Base-by-base conservation (phyloP, 495 filamentous ascomycete genomes). In the Trichoderma reesei region DNA sequence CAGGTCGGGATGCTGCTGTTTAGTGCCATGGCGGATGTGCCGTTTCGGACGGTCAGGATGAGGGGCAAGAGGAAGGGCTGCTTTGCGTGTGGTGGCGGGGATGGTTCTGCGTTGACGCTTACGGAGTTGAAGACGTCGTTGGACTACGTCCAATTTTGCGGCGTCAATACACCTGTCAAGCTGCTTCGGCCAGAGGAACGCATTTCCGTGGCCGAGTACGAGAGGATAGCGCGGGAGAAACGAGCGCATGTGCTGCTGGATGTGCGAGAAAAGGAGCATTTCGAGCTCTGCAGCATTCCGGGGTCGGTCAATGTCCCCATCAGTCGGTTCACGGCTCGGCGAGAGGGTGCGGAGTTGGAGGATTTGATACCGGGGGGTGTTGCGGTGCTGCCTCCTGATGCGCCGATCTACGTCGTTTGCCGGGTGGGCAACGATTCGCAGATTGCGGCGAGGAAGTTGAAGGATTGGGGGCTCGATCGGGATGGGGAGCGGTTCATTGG, bases 371-470 rank as follows among this genome's bases (percentile, higher is more conserved):
- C 81, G 0, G 63, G 68, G 16, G 64, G 66, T 11, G 61, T 26
- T 26, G 26, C 26, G 26, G 26, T 26, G 26, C 26, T 77, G 1
- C 67, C 74, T 0, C 34, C 65, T 4, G 71, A 80, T 62, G 66
- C 72, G 18, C 73, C 79, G 0, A 80, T 97, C 10, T 89, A 90
- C 69, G 85, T 96, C 2, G 80, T 98, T 0, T 98, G 94, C 69
- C 83, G 91, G 18, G 81, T 88, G 2, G 94, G 94, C 3, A 90
- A 96, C 67, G 94, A 98, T 71, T 96, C 90, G 0, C 94, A 96
- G 71, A 72, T 91, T 61, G 88, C 86, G 0, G 85, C 91, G 0
- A 82, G 80, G 69, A 86, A 79, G 71, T 66, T 96, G 66, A 90
- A 87, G 70, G 83, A 91, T 39, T 68, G 85, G 44, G 86, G 86